phyloP scores from a whole-genome alignment of 495 filamentous ascomycete species.

The Penicillium herquei region DNA sequence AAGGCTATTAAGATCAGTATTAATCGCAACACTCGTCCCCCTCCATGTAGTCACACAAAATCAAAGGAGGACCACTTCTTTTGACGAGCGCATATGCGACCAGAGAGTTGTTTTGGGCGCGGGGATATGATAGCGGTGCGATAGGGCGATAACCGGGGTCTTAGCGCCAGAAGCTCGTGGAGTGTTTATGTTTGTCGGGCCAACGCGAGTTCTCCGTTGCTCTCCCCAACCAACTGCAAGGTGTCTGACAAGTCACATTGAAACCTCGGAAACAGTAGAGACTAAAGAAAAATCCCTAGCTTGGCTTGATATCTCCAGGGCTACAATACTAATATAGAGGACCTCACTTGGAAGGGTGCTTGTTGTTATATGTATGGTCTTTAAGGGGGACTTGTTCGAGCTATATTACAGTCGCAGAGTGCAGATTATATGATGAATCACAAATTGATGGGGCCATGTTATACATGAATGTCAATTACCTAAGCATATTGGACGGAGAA shows the following conservation, averaged over 20 bases:
- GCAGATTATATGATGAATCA: no score
- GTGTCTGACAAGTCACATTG: slow-evolving; percentile 20
- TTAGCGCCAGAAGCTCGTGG: slow-evolving; percentile 19
- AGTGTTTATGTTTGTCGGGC: slow-evolving; percentile 25
- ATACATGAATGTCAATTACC: no score
- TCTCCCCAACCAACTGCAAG: slow-evolving; percentile 19
- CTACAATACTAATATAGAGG: background rate
- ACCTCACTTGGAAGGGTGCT: background rate
- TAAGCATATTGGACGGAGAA: no score
- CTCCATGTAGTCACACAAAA: slow-evolving; percentile 22
- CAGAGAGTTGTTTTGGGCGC: slow-evolving; percentile 25
- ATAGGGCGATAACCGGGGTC: slow-evolving; percentile 29
- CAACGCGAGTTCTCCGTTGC: slow-evolving; percentile 24
- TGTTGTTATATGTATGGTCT: no score
- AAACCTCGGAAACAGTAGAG: background rate
- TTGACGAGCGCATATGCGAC: slow-evolving; percentile 6
- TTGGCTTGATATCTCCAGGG: background rate
- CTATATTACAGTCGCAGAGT: no score
- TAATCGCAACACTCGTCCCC: slow-evolving; percentile 17
- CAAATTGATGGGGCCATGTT: no score
- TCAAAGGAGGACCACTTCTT: slow-evolving; percentile 2
- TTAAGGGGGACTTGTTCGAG: no score
- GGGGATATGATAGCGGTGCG: slow-evolving; percentile 24
- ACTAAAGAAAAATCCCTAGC: background rate
- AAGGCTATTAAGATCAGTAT: slow-evolving; percentile 7